Conservation (phyloP, 768 basidiomycete species). For the Rhizopogon roseolus region DNA sequence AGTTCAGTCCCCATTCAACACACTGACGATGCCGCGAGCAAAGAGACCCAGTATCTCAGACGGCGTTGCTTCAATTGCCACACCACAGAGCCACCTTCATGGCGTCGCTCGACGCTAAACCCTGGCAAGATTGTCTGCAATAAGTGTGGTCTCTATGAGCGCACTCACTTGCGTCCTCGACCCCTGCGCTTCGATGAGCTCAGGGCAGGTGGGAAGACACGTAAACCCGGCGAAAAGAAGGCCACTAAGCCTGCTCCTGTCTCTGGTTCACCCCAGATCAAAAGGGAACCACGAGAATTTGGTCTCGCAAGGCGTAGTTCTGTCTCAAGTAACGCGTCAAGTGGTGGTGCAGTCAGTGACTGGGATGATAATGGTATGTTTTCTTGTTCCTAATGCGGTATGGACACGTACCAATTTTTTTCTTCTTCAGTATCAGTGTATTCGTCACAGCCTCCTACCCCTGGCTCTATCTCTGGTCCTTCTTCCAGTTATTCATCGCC, state of each 20-base stretch:
- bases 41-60: slow-evolving; percentile 88
- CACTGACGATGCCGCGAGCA: slow-evolving; percentile 86
- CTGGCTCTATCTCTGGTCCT: slow-evolving; percentile 48
- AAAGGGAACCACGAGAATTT: slow-evolving; percentile 59
- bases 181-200: slow-evolving; percentile 87
- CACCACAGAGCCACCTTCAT: slow-evolving; percentile 85
- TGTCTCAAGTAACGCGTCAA: slow-evolving; percentile 52
- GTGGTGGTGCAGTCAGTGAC: slow-evolving; percentile 56
- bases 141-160: slow-evolving; percentile 89
- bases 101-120: slow-evolving; percentile 85
- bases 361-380: slow-evolving; percentile 77
- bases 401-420: background rate
- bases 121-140: slow-evolving; percentile 93
- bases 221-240: slow-evolving; percentile 42
- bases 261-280: slow-evolving; percentile 40
- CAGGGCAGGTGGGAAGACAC: slow-evolving; percentile 79
- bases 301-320: slow-evolving; percentile 54
- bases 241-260: slow-evolving; percentile 26
- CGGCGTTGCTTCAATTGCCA: slow-evolving; percentile 89
- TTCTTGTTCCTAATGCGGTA: background rate
- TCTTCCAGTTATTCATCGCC: slow-evolving; percentile 70
- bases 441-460: slow-evolving; percentile 30
- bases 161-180: slow-evolving; percentile 78
- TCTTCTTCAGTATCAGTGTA: slow-evolving; percentile 19
- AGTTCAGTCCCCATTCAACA: slow-evolving; percentile 63